Conservation (phyloP, 495 filamentous ascomycete genomes). For the Penicillium lagena region DNA sequence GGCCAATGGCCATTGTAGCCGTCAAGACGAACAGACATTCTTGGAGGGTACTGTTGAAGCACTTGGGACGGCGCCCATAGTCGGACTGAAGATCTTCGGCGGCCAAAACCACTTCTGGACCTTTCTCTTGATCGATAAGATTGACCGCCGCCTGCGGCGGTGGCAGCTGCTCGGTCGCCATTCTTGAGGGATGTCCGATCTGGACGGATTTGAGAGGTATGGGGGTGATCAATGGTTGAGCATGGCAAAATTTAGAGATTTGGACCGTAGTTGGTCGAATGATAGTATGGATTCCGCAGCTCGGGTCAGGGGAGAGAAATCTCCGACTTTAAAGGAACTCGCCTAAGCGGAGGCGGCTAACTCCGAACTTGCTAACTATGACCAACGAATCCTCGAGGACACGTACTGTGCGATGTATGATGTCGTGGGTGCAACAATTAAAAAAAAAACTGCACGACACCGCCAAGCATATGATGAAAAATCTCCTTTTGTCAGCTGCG, state of each 20-base stretch:
- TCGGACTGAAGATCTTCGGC: slow-evolving; percentile 1
- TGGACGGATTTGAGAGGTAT: background rate
- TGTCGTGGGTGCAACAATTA: background rate
- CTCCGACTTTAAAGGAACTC: no score
- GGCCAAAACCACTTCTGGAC: slow-evolving; percentile 1
- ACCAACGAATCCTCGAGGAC: background rate
- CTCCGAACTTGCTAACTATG: background rate
- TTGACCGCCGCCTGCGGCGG: background rate
- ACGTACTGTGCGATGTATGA: background rate
- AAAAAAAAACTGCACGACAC: no score
- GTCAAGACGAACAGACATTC: slow-evolving; percentile 63
- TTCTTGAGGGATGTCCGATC: background rate
- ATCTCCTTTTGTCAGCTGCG: slow-evolving; percentile 6
- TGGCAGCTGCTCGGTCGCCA: background rate
- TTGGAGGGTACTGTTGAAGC: slow-evolving; percentile 56
- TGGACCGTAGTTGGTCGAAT: background rate
- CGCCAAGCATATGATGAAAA: slow-evolving; percentile 1
- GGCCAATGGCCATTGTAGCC: slow-evolving; percentile 63
- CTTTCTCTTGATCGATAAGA: slow-evolving; percentile 10
- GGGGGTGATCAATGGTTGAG: background rate
- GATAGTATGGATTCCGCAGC: background rate
- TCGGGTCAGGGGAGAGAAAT: no score
- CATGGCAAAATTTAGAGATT: background rate
- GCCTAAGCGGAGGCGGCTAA: no score
- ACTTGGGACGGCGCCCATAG: slow-evolving; percentile 38